Conservation (phyloP, 352 stramenopile species). For the Phytophthora uliginosa region DNA sequence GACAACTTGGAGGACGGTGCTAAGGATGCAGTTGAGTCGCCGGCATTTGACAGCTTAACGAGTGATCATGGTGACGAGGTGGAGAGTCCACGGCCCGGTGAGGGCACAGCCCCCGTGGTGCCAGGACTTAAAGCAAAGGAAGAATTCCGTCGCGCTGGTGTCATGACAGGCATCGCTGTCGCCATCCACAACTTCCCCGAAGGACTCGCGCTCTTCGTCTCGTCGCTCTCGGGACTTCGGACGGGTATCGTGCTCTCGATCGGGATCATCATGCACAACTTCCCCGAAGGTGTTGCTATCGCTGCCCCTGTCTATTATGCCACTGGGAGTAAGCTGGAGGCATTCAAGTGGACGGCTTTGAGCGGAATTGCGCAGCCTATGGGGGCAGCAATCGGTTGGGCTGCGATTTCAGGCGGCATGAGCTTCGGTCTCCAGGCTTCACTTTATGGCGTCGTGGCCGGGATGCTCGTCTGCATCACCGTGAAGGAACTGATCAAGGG, state of each 20-base stretch:
- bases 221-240: constrained; percentile 88
- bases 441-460: constrained; percentile 93
- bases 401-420: constrained; percentile 56
- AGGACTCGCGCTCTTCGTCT: constrained; percentile 96
- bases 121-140: constrained; percentile 42
- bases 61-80: not conserved
- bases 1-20: constrained; percentile 15
- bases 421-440: constrained; percentile 83
- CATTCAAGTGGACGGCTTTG: constrained; percentile 93
- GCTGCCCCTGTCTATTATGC: constrained; percentile 98
- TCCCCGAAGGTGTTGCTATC: constrained; percentile 97
- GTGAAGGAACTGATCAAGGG: constrained; percentile 94
- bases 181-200: constrained; percentile 99
- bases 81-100: not conserved
- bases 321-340: constrained; percentile 93
- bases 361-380: constrained; percentile 94
- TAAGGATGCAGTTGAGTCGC: not conserved
- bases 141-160: constrained; percentile 84
- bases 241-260: constrained; percentile 94
- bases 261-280: constrained; percentile 98
- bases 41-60: constrained; percentile 4
- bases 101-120: not conserved
- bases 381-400: constrained; percentile 86
- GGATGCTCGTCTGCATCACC: constrained; percentile 95
- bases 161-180: constrained; percentile 96